Evolutionary conservation across 2,329 filamentous ascomycete genomes (phyloP).

Genomic region (Claviceps sp.): DNA sequence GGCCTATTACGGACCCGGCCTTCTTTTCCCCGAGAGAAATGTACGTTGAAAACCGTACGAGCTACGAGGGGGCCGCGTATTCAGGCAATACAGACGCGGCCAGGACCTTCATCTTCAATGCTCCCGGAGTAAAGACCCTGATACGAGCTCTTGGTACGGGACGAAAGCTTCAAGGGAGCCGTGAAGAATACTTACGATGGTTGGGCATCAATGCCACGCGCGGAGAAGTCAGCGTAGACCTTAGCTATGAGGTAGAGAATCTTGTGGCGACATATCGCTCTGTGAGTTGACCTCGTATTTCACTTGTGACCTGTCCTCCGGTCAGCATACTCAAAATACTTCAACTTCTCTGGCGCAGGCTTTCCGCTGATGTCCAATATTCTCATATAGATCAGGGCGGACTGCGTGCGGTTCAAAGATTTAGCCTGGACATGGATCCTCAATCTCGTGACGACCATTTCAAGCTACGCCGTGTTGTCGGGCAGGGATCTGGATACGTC

Average conservation of each 20-base stretch:
- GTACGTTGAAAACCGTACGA: not conserved
- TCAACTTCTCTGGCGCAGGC: too few relatives aligned
- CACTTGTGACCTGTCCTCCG: not conserved
- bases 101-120: not conserved
- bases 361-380: too few relatives aligned
- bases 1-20: constrained; percentile 1
- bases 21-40: not conserved
- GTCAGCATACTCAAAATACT: too few relatives aligned
- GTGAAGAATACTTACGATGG: not conserved
- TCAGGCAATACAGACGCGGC: not conserved
- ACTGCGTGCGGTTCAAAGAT: not conserved
- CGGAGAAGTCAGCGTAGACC: not conserved
- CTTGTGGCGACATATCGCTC: not conserved
- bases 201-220: not conserved
- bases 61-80: too few relatives aligned
- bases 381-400: not conserved
- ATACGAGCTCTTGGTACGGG: not conserved
- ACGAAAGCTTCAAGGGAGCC: not conserved
- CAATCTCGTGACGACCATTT: not conserved
- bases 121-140: not conserved
- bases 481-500: not conserved
- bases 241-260: not conserved
- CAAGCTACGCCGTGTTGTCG: not conserved
- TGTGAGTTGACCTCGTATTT: not conserved
- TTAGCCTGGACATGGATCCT: not conserved